Evolutionary conservation across 1,284 basidiomycete genomes (phyloP).

Genomic region (Boletus austroedulis): DNA sequence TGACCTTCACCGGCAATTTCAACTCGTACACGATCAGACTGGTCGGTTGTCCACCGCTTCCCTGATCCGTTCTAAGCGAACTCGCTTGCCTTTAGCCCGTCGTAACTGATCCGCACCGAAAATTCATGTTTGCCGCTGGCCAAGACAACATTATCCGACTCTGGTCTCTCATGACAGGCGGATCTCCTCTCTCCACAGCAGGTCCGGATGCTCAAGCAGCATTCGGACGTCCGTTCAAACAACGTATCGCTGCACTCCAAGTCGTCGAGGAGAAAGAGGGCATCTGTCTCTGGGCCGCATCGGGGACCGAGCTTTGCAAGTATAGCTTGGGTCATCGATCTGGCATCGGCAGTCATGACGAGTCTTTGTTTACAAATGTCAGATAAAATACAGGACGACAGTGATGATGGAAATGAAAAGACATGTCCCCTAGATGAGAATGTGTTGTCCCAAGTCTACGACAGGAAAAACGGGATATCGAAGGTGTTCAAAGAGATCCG

Average conservation of each 20-base stretch:
- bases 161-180: slow-evolving; percentile 63
- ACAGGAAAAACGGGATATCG: background rate
- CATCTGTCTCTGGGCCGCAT: slow-evolving; percentile 44
- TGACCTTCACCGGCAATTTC: slow-evolving; percentile 53
- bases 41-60: slow-evolving; percentile 38
- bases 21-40: slow-evolving; percentile 51
- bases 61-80: background rate
- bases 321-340: slow-evolving; percentile 43
- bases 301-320: slow-evolving; percentile 39
- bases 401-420: background rate
- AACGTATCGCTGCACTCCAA: slow-evolving; percentile 45
- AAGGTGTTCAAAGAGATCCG: slow-evolving; percentile 11
- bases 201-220: slow-evolving; percentile 14
- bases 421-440: background rate
- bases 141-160: slow-evolving; percentile 59
- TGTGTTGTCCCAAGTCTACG: background rate
- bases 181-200: slow-evolving; percentile 34
- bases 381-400: slow-evolving; percentile 11
- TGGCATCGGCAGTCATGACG: background rate
- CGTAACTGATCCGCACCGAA: slow-evolving; percentile 53
- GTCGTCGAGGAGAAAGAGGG: slow-evolving; percentile 40
- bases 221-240: slow-evolving; percentile 39
- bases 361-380: slow-evolving; percentile 4
- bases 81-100: slow-evolving; percentile 49
- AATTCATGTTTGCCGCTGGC: slow-evolving; percentile 72